Evolutionary conservation across 2,329 filamentous ascomycete genomes (phyloP).

Genomic region (Macroventuria anomochaeta): DNA sequence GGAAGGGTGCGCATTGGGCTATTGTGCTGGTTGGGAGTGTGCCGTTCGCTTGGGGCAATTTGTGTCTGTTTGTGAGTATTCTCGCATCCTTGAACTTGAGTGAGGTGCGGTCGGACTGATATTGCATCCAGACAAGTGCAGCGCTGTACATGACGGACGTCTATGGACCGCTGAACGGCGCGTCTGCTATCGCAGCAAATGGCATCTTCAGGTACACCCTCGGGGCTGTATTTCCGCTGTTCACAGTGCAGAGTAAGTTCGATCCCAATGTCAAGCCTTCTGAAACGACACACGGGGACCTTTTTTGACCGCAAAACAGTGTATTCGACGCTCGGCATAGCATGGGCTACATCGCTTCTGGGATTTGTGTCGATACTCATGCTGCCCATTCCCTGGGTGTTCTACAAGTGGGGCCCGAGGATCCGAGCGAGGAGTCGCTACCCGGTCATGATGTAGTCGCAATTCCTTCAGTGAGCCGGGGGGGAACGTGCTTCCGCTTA

Average conservation of each 20-base stretch:
- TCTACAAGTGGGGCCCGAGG: slow-evolving; percentile 33
- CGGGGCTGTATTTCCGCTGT: slow-evolving; percentile 47
- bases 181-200: slow-evolving; percentile 48
- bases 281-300: too few species aligned
- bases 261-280: not conserved
- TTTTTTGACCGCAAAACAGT: slow-evolving; percentile 19
- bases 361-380: slow-evolving; percentile 48
- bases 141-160: slow-evolving; percentile 42
- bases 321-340: slow-evolving; percentile 43
- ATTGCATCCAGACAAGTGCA: slow-evolving; percentile 27
- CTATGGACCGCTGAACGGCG: slow-evolving; percentile 42
- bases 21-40: slow-evolving; percentile 60
- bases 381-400: slow-evolving; percentile 38
- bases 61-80: slow-evolving; percentile 63
- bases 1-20: slow-evolving; percentile 57
- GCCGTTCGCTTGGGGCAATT: slow-evolving; percentile 66
- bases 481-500: too few species aligned
- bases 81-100: not conserved
- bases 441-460: slow-evolving; percentile 7
- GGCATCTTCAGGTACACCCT: slow-evolving; percentile 48
- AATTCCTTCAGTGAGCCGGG: too few species aligned
- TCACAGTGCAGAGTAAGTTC: slow-evolving; percentile 45
- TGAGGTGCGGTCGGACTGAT: too few species aligned
- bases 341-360: slow-evolving; percentile 51
- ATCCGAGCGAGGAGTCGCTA: slow-evolving; percentile 15